These are phyloP conservation scores for Globisporangium alternatum DNA, from an alignment of 352 stramenopile genomes.

Conservation along the genomic window DNA sequence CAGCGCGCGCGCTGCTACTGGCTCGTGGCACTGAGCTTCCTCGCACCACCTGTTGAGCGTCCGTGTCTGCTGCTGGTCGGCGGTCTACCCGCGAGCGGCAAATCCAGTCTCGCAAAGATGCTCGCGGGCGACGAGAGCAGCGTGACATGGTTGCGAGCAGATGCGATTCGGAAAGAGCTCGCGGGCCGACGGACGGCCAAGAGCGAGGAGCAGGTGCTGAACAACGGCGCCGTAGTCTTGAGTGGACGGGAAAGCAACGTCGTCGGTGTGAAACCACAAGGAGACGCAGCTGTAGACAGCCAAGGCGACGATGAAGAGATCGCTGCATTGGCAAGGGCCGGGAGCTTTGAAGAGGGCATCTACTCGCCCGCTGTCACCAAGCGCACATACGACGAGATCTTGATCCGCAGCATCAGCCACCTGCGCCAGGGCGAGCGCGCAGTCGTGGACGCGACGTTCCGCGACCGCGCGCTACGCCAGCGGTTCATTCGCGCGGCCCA, in stretches of 20 bases:
- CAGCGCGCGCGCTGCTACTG: constrained; percentile 58
- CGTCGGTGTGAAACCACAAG: neutral
- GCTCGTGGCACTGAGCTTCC: constrained; percentile 57
- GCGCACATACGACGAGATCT: constrained; percentile 65
- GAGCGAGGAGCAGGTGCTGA: neutral
- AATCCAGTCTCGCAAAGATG: constrained; percentile 57
- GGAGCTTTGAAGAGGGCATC: constrained; percentile 52
- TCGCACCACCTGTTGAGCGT: constrained; percentile 37
- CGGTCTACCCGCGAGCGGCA: constrained; percentile 59
- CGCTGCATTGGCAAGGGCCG: constrained; percentile 3
- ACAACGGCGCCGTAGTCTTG: neutral
- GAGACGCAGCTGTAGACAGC: constrained; percentile 2
- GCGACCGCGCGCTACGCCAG: constrained; percentile 37
- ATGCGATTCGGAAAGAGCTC: constrained; percentile 67
- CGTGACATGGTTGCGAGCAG: constrained; percentile 54
- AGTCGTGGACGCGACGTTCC: constrained; percentile 62
- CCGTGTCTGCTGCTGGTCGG: constrained; percentile 55
- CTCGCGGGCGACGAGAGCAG: constrained; percentile 39
- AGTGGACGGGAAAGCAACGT: neutral
- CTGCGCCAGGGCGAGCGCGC: constrained; percentile 51
- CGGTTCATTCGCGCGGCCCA: constrained; percentile 40
- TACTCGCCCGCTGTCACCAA: constrained; percentile 58
- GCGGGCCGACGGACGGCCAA: constrained; percentile 11
- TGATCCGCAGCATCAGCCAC: constrained; percentile 29
- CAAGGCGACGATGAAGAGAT: constrained; percentile 13